Percentiles rank a stretch among this genome's conserved stretches.
Conservation (phyloP, 148 eudicot genomes). For the Diospyros lotus region DNA sequence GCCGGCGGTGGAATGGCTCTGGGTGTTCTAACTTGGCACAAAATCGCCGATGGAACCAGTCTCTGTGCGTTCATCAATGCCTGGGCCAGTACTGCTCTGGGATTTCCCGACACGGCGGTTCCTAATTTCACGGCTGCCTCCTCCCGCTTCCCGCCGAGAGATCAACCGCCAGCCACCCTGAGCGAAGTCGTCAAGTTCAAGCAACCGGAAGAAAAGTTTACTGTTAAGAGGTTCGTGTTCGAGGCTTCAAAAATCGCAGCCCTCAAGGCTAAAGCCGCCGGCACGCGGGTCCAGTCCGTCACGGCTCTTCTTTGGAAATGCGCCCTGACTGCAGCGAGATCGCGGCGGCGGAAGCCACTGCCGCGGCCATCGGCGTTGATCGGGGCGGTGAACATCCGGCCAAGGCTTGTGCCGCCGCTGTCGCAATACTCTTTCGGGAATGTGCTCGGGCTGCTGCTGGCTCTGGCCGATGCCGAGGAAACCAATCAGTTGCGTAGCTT, state of each 20-base stretch:
- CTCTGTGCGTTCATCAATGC: neutral
- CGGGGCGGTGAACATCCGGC: neutral
- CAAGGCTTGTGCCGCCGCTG: neutral
- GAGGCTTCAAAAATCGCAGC: neutral
- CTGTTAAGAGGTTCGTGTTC: neutral
- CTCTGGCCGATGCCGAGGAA: neutral
- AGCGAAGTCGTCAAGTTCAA: too few relatives aligned
- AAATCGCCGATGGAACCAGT: slow-evolving; percentile 6
- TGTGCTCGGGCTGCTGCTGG: neutral
- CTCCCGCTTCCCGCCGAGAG: neutral
- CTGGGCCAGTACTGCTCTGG: slow-evolving; percentile 6
- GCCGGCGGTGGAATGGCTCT: slow-evolving; percentile 19
- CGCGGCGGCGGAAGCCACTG: too few relatives aligned
- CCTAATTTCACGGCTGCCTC: neutral
- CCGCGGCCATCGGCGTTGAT: neutral
- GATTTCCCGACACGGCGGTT: neutral
- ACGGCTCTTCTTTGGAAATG: neutral
- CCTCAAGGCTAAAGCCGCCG: slow-evolving; percentile 1
- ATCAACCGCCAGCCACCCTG: neutral
- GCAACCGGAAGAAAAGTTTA: neutral
- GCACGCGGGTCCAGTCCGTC: neutral
- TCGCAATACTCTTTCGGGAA: neutral
- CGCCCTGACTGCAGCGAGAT: neutral
- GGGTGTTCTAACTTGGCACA: slow-evolving; percentile 1
- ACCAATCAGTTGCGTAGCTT: neutral